These are phyloP conservation scores for Sclerotinia subarctica DNA, from an alignment of 2,329 filamentous ascomycete species.

Conservation along the genomic window DNA sequence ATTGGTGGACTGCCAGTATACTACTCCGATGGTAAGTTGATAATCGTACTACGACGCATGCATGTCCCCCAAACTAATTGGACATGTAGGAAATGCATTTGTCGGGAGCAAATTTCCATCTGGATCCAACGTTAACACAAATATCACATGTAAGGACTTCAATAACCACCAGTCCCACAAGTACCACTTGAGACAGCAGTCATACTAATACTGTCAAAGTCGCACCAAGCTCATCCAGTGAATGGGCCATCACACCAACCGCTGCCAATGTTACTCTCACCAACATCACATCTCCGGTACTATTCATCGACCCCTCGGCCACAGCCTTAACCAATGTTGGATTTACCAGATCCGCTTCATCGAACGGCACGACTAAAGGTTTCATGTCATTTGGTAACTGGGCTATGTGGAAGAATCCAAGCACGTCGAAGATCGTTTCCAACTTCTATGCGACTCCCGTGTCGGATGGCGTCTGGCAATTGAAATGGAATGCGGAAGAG, in stretches of 20 bases:
- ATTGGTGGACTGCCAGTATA: conserved; percentile 17
- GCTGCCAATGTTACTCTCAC: neutral
- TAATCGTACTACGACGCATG: neutral
- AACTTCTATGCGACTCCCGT: conserved; percentile 13
- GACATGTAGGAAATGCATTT: conserved; percentile 5
- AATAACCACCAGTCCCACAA: neutral
- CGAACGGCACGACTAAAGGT: neutral
- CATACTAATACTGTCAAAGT: neutral
- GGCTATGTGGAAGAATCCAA: conserved; percentile 4
- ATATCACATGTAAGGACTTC: conserved; percentile 8
- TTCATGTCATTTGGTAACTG: conserved; percentile 9
- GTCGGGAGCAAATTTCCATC: neutral
- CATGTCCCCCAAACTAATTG: neutral
- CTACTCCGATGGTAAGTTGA: conserved; percentile 13
- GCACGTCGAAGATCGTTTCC: neutral
- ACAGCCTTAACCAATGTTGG: neutral
- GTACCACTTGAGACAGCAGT: neutral
- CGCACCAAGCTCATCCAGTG: neutral
- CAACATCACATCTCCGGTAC: neutral
- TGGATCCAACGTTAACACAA: conserved; percentile 6
- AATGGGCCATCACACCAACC: conserved; percentile 16
- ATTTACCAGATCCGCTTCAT: neutral
- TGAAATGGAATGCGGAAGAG: conserved; percentile 15
- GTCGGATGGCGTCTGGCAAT: neutral
- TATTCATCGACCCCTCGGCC: conserved; percentile 2